Base-by-base conservation (phyloP, 169 alveolate species). In the Plasmodium inui region DNA sequence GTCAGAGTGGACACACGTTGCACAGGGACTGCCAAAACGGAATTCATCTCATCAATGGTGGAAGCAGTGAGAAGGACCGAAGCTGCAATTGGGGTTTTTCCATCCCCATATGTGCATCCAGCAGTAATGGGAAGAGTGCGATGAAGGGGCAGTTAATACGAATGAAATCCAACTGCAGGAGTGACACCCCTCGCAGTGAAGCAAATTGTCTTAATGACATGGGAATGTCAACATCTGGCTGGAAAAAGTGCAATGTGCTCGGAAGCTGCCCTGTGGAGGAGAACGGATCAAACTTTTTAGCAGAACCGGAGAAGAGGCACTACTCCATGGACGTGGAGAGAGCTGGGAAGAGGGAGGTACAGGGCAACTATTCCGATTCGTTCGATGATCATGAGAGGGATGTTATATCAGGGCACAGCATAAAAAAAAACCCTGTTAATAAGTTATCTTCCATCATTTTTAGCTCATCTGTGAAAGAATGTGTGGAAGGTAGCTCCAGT, bases 361-460 rank as follows among this genome's bases (percentile, higher is more conserved):
- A 67, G 1, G 82, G 72, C 1, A 57, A 6, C 4, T 32, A 10
- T 17, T 57, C 82, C 28, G 44, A 41, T 30, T 12, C 41, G 55
- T 72, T 6, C 22, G 82, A 57, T 88, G 61, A 78, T n/a, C 67
- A 76, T 7, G 83, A 88, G 50, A 19, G 26, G 44, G 9, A 32
- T 76, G 72, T 61, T 70, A 80, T 53, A 17, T 74, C 61, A 50
- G 74, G 34, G 10, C 41, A 78, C 50, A 78, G 22, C 46, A 78
- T 78, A 39, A 39, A 57, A 39, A 34, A 88, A 34, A 32, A 50
- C 46, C 61, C 80, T 39, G 78, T 88, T 28, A 70, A 79, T 7
- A 88, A 88, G n/a, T 88, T 88, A 26, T 39, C 17, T 22, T 79
- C 71, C 6, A 30, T 19, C 30, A 28, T 41, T 14, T 22, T 85